Base-by-base conservation (phyloP, 768 basidiomycete species). In the Tylopilus intermedius region DNA sequence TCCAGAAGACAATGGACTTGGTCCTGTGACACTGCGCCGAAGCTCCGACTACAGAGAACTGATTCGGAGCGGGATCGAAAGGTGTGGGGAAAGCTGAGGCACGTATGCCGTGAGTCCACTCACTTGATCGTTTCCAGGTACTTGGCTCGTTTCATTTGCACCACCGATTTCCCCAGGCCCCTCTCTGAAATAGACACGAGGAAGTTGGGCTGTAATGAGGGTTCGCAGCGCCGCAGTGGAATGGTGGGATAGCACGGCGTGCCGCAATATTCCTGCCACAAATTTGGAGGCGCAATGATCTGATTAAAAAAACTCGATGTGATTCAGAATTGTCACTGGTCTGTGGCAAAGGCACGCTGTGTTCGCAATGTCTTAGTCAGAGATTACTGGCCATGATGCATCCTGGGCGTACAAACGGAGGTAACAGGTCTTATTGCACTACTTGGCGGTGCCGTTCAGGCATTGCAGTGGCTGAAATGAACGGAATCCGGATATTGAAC, bases 301-400 rank as follows among this genome's bases (percentile, higher is more conserved):
- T 48, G 27, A 47, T 54, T 10, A 41, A 46, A 22, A 22, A 9
- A n/a, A 35, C 29, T 49, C 41, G 14, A 49, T 37, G 11, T 49
- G 57, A 30, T 30, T 30, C 29, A 7, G 9, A 44, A 29, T 44
- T 35, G 18, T 38, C 38, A n/a, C n/a, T 39, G 14, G 18, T 22
- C 39, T 21, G 21, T 65, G 64, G 64, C 59, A 24, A 56, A 47
- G 51, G 45, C 50, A 65, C 56, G 58, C 50, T 56, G 56, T 32
- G 27, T 41, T 40, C 21, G 27, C n/a, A 32, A 24, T 3, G 29
- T 45, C 47, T 49, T 13, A 15, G 27, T 38, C 45, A 40, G 24
- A 14, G 27, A 21, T 24, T 8, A n/a, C 41, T 21, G 24, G 4
- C 24, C 24, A 24, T 26, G 26, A 26, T 44, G 39, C 24, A 39